A percentile compares a stretch with the other conserved stretches of the same genome.
Conservation (phyloP, 495 filamentous ascomycete genomes). For the Neurospora hispaniola region DNA sequence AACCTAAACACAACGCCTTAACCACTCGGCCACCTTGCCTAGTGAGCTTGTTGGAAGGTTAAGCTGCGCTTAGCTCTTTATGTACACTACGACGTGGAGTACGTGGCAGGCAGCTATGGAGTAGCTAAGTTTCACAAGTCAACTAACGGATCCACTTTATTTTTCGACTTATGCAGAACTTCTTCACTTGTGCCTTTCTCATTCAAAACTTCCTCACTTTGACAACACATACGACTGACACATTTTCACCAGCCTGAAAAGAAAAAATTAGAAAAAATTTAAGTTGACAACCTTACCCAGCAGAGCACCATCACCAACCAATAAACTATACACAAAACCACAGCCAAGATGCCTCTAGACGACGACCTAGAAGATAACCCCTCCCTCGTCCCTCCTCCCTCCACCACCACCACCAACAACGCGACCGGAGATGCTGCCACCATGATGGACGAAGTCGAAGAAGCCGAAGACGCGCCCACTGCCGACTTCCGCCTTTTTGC, state of each 20-base stretch:
- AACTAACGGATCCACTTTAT: neutral
- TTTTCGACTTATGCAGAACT: neutral
- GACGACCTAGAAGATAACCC: slow-evolving; percentile 30
- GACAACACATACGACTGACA: neutral
- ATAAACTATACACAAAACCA: neutral
- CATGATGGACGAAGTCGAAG: slow-evolving; percentile 37
- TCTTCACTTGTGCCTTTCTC: slow-evolving; percentile 1
- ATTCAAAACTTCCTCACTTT: neutral
- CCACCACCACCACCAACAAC: slow-evolving; percentile 2
- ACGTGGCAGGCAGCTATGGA: neutral
- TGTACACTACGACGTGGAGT: neutral
- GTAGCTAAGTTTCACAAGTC: neutral
- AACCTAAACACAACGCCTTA: slow-evolving; percentile 44
- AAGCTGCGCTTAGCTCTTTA: neutral
- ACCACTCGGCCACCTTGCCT: slow-evolving; percentile 39
- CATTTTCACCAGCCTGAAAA: neutral
- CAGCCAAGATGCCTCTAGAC: slow-evolving; percentile 28
- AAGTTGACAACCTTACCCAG: neutral
- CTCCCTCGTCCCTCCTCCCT: slow-evolving; percentile 1
- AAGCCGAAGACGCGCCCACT: slow-evolving; percentile 51
- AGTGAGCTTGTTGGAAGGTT: neutral
- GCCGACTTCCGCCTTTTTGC: slow-evolving; percentile 80
- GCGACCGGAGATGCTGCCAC: neutral
- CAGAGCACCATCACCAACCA: neutral
- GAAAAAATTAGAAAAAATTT: neutral